A percentile compares a stretch with the other conserved stretches of the same genome.
These are phyloP conservation scores for Psilocybe subaeruginosa DNA, from an alignment of 768 basidiomycete genomes.

Conservation along the genomic window DNA sequence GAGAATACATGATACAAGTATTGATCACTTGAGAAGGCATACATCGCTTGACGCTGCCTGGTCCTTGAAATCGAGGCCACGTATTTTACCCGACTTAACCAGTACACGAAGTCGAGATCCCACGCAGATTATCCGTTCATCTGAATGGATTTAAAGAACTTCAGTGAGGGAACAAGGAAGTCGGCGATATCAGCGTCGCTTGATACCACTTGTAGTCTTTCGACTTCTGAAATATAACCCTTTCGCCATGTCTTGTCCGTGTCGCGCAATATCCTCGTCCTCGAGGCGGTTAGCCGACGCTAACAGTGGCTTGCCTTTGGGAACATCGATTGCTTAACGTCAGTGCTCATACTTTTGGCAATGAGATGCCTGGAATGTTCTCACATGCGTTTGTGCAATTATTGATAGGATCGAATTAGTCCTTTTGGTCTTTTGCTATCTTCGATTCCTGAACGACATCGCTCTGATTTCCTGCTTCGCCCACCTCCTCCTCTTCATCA, in stretches of 20 bases:
- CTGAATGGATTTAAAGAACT: background rate
- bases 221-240: background rate
- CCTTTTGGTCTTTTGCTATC: background rate
- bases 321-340: background rate
- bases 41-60: background rate
- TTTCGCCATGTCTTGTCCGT: background rate
- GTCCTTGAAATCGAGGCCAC: background rate
- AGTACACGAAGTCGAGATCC: background rate
- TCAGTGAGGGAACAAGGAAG: background rate
- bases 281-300: background rate
- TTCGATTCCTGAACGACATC: background rate
- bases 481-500: conserved; percentile 21
- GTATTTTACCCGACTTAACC: background rate
- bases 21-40: background rate
- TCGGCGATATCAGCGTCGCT: background rate
- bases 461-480: background rate
- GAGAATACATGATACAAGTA: background rate
- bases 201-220: background rate
- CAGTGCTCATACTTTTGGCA: background rate
- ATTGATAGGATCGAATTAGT: background rate
- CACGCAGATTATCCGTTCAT: background rate
- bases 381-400: too few relatives aligned
- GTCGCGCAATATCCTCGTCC: background rate
- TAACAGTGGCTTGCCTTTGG: background rate
- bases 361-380: background rate